Evolutionary conservation across 1,284 basidiomycete genomes (phyloP).

Genomic region (Ceratobasidium sp.): DNA sequence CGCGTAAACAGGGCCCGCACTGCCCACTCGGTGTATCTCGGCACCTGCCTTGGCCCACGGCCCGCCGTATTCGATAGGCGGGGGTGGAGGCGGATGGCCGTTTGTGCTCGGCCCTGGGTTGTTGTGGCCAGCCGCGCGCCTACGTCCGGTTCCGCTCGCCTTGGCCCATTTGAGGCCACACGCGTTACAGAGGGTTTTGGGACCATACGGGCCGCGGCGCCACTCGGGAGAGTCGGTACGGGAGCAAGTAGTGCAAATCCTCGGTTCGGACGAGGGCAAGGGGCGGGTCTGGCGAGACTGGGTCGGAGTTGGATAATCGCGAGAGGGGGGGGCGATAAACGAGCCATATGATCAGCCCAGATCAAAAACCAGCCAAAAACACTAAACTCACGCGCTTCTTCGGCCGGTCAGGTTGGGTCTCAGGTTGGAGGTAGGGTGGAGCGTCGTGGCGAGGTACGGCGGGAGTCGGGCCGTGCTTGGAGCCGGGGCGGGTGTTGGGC

Average conservation of each 20-base stretch:
- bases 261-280: constrained; percentile 47
- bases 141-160: constrained; percentile 24
- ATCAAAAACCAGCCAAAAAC: background rate
- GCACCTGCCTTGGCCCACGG: constrained; percentile 22
- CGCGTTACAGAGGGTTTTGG: constrained; percentile 50
- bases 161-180: constrained; percentile 49
- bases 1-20: constrained; percentile 9
- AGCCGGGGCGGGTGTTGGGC: constrained; percentile 19
- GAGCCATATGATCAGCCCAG: background rate
- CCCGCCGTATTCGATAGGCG: constrained; percentile 2
- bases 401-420: constrained; percentile 36
- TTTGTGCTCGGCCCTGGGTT: background rate
- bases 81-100: constrained; percentile 14
- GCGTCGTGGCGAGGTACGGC: background rate
- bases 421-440: background rate
- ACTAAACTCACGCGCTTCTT: constrained; percentile 38
- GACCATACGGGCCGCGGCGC: constrained; percentile 50
- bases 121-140: constrained; percentile 10
- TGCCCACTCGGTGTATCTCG: constrained; percentile 33
- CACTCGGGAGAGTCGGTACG: constrained; percentile 51
- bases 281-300: constrained; percentile 41
- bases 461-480: constrained; percentile 26
- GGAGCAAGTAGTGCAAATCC: constrained; percentile 48
- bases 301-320: constrained; percentile 16
- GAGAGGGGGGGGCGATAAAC: background rate